Evolutionary conservation across 2,329 filamentous ascomycete genomes (phyloP).

Genomic region (Monilinia laxa): DNA sequence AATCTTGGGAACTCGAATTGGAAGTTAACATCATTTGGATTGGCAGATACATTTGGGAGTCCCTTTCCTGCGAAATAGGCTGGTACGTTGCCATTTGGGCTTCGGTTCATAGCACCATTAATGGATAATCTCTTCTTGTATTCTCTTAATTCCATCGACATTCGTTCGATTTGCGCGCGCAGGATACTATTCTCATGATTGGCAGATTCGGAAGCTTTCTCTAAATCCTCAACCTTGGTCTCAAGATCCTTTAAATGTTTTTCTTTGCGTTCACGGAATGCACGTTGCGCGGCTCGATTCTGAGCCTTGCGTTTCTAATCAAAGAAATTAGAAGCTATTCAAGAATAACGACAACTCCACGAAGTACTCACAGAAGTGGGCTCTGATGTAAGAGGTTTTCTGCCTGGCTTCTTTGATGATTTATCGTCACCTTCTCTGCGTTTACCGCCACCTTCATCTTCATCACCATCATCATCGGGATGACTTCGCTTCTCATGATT

Average conservation of each 20-base stretch:
- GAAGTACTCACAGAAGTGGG: slow-evolving; percentile 79
- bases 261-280: slow-evolving; percentile 93
- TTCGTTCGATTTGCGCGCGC: slow-evolving; percentile 81
- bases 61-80: slow-evolving; percentile 44
- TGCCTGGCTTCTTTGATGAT: slow-evolving; percentile 88
- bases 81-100: slow-evolving; percentile 30
- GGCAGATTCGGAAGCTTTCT: slow-evolving; percentile 79
- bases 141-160: slow-evolving; percentile 81
- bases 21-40: slow-evolving; percentile 75
- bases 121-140: slow-evolving; percentile 84
- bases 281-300: slow-evolving; percentile 87
- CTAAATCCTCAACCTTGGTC: slow-evolving; percentile 70
- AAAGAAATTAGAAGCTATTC: slow-evolving; percentile 29
- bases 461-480: slow-evolving; percentile 66
- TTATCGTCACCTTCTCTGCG: slow-evolving; percentile 77
- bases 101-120: slow-evolving; percentile 38
- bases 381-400: slow-evolving; percentile 93
- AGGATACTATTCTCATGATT: slow-evolving; percentile 84
- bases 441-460: slow-evolving; percentile 67
- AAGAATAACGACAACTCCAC: slow-evolving; percentile 34
- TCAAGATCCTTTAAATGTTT: slow-evolving; percentile 85
- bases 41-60: slow-evolving; percentile 52
- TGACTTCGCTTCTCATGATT: slow-evolving; percentile 70
- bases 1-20: slow-evolving; percentile 97
- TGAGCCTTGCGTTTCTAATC: slow-evolving; percentile 89